Base-by-base conservation (phyloP, 345 rosid genomes). In the Eucalyptus viminalis region DNA sequence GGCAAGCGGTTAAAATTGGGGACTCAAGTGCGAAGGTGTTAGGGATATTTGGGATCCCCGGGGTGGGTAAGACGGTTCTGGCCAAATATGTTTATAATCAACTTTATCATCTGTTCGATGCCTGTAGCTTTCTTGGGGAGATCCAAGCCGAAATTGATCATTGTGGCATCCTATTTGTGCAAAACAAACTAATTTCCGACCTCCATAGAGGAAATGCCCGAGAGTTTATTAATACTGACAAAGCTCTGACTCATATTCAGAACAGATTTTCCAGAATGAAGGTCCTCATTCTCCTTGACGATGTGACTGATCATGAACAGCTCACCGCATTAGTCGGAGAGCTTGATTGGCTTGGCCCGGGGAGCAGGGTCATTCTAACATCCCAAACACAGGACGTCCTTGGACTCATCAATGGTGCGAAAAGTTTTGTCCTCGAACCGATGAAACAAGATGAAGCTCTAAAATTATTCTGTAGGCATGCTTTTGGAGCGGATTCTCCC, bases 341-440 rank as follows among this genome's bases (percentile, higher is more conserved):
- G 19, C 15, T 45, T 29, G 44, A 16, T 22, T 49, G 86, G 60
- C 62, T 50, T 86, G 44, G 45, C 40, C 0, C 0, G 0, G 17
- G 62, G 0, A 56, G 62, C 62, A 10, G 0, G 6, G 62, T 0
- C 62, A 56, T 56, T 9, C 14, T 56, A 0, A 56, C 62, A 1
- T 24, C 62, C 0, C 62, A 56, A 56, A 56, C 0, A 56, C 29
- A 10, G 2, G 62, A 56, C 6, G 14, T 56, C 62, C 62, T 56
- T 2, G 0, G 0, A 56, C 10, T 9, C 29, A 56, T 24, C 62
- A 9, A 56, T 2, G 29, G 62, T 24, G 29, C 6, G 0, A 13
- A 9, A 56, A 56, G 0, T 4, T 24, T 24, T 24, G 0, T 24
- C 29, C 62, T 56, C 2, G 13, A 24, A 56, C 13, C 29, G 5